Evolutionary conservation across 73 alveolate genomes (phyloP), one percentile per base, ranked within the genome.

Genomic region (Paramecium pentaurelia): DNA sequence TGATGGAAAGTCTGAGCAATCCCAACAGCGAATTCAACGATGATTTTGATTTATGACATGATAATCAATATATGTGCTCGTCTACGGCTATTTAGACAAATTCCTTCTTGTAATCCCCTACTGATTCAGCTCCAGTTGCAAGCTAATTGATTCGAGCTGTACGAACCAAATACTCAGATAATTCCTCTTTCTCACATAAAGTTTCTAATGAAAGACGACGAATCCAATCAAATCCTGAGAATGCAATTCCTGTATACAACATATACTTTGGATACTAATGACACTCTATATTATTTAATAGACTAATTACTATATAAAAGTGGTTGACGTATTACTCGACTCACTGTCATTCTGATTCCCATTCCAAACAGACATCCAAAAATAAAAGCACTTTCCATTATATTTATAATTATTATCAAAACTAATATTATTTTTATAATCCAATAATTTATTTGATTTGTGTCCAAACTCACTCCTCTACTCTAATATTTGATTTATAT

Each of bases 11-110:
- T 27, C 37, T 80, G 27, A 42, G 30, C n/a, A 80, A 80, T 27
- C 75, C 71, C 36, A 80, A 80, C 18, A 49, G 51, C 6, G 91
- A 80, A 44, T 80, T 80, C 49, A 80, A 80, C 30, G 91, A 80
- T 80, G 91, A 80, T 80, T 80, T 80, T 80, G 91, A 80, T 80
- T 49, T 80, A 80, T 80, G 91, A 80, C 18, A 37, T 80, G 70
- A 54, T 54, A 16, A 25, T 80, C 77, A 80, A 80, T 80, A 80
- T 22, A 45, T 42, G 58, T 80, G 75, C 27, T 80, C 91, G 30
- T 80, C 75, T 27, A 80, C 91, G 16, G 75, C 45, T 27, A 80
- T 27, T 45, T 16, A 28, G 37, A 80, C 11, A 42, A 80, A 80
- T 36, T 80, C 91, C 30, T 80, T 42, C 60, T 75, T 75, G 37